These are phyloP conservation scores for Fragaria vesca DNA, from an alignment of 306 rosid species.

Conservation along the genomic window DNA sequence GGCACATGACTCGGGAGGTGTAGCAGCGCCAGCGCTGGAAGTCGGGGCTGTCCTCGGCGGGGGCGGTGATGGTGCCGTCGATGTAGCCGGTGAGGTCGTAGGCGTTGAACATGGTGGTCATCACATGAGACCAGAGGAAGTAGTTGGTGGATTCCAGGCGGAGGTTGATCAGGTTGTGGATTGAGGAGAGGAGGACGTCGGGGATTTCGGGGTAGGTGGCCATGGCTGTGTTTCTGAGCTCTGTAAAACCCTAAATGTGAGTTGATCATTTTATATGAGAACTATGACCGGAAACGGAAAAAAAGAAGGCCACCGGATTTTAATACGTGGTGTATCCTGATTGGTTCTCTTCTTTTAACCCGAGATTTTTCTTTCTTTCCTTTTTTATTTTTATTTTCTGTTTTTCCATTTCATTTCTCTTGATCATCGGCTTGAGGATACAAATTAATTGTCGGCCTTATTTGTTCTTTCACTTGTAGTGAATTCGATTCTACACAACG, in stretches of 20 bases:
- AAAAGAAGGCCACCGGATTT: too few relatives aligned
- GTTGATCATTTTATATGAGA: too few relatives aligned
- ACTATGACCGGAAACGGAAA: too few relatives aligned
- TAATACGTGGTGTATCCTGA: too few relatives aligned
- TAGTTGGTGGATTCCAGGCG: not conserved
- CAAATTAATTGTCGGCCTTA: too few relatives aligned
- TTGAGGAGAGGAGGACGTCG: not conserved
- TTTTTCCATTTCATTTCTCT: too few relatives aligned
- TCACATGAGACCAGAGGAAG: not conserved
- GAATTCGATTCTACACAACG: too few relatives aligned
- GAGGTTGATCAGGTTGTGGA: not conserved
- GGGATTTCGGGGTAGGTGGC: not conserved
- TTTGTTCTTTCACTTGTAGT: too few relatives aligned
- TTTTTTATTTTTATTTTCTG: too few relatives aligned
- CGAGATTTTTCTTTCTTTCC: too few relatives aligned
- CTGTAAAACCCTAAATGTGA: not conserved
- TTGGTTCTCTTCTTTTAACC: too few relatives aligned
- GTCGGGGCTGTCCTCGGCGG: not conserved
- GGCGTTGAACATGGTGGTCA: not conserved
- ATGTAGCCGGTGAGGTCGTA: not conserved
- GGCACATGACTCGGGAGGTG: not conserved
- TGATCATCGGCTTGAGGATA: too few relatives aligned
- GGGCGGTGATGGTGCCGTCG: slow-evolving; percentile 1
- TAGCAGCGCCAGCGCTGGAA: not conserved
- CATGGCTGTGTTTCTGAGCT: not conserved